phyloP scores from a whole-genome alignment of 495 filamentous ascomycete species.

The Penicillium roqueforti region DNA sequence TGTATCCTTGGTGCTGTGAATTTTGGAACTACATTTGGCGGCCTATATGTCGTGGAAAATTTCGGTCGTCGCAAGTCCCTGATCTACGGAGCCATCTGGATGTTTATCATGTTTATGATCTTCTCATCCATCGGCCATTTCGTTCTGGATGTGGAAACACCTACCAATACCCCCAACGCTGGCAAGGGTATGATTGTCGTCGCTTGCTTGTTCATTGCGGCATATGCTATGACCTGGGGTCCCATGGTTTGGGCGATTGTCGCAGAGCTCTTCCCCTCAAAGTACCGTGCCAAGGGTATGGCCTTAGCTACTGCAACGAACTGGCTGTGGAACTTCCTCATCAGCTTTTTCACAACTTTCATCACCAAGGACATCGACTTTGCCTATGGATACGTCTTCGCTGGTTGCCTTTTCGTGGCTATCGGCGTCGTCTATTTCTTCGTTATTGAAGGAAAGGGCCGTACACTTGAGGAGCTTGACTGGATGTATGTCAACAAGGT shows the following conservation, averaged over 20 bases:
- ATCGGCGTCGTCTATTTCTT: conserved; percentile 65
- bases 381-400: conserved; percentile 74
- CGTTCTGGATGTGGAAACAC: conserved; percentile 50
- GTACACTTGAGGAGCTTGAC: conserved; percentile 71
- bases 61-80: conserved; percentile 66
- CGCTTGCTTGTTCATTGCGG: conserved; percentile 59
- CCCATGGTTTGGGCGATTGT: conserved; percentile 76
- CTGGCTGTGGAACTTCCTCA: conserved; percentile 84
- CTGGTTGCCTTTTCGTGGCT: conserved; percentile 58
- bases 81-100: conserved; percentile 61
- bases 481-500: conserved; percentile 71
- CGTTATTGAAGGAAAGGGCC: conserved; percentile 60
- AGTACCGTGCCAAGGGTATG: conserved; percentile 70
- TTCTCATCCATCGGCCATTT: conserved; percentile 68
- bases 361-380: conserved; percentile 64
- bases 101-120: conserved; percentile 67
- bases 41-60: conserved; percentile 66
- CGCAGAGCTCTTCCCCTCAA: conserved; percentile 73
- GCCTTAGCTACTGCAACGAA: conserved; percentile 71
- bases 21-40: conserved; percentile 65
- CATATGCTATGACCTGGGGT: conserved; percentile 65
- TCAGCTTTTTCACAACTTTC: conserved; percentile 74
- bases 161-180: conserved; percentile 54
- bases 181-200: conserved; percentile 74
- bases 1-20: conserved; percentile 73